Conservation (phyloP, 768 basidiomycete species). For the Termitomyces sp. region DNA sequence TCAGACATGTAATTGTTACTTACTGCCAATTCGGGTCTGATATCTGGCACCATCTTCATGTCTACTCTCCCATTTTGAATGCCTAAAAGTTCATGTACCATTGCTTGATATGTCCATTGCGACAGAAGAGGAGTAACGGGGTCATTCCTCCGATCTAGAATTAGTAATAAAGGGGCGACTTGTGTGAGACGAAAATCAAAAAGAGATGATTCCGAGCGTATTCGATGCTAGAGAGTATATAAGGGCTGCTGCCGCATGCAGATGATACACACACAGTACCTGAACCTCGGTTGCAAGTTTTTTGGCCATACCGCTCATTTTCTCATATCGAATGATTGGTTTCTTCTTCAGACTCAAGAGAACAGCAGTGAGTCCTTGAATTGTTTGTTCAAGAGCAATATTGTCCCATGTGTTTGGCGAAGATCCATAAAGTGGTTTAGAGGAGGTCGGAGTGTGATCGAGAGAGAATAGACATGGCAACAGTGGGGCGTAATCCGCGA, state of each 20-base stretch:
- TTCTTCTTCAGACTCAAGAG: conserved; percentile 95
- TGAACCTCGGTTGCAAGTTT: conserved; percentile 86
- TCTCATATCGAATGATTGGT: conserved; percentile 91
- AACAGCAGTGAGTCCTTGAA: conserved; percentile 80
- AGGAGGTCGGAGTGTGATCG: conserved; percentile 63
- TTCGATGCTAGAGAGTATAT: conserved; percentile 53
- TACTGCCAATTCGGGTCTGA: conserved; percentile 81
- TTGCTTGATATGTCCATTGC: conserved; percentile 99
- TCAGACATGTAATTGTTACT: conserved; percentile 18
- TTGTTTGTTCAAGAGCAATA: conserved; percentile 68
- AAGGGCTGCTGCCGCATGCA: not conserved
- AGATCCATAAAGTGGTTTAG: conserved; percentile 68
- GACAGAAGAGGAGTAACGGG: conserved; percentile 94
- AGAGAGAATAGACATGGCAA: conserved; percentile 86
- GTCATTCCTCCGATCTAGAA: conserved; percentile 94
- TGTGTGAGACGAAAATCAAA: conserved; percentile 93
- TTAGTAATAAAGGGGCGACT: conserved; percentile 83
- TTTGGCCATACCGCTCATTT: conserved; percentile 89
- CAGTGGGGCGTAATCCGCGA: conserved; percentile 92
- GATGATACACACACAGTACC: conserved; percentile 35
- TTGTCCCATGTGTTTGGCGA: conserved; percentile 73
- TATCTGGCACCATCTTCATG: conserved; percentile 78
- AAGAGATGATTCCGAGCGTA: conserved; percentile 75
- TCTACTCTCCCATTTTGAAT: conserved; percentile 95
- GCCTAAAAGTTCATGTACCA: conserved; percentile 95